Conservation (phyloP, 331 rosid species). For the Saraca asoca region DNA sequence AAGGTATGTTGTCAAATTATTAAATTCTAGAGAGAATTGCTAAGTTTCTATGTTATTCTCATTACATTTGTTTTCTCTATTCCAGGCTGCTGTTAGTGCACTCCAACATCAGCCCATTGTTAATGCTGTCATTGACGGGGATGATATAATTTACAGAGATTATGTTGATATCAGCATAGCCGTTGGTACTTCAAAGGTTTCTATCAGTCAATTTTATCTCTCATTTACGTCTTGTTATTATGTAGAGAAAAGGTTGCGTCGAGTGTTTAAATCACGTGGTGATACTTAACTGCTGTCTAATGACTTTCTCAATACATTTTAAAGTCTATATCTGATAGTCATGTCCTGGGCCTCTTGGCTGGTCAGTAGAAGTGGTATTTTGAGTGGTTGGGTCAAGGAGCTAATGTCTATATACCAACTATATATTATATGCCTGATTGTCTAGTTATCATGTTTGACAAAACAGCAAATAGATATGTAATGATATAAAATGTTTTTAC, state of each 20-base stretch:
- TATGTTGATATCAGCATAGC: conserved; percentile 83
- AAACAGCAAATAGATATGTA: neutral
- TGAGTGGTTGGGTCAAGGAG: conserved; percentile 21
- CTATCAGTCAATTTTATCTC: conserved; percentile 27
- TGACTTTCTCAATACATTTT: neutral
- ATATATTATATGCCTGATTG: neutral
- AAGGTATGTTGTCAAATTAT: conserved; percentile 53
- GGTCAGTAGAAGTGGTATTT: conserved; percentile 1
- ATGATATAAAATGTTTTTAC: neutral
- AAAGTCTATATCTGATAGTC: too few species aligned
- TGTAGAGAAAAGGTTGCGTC: too few species aligned
- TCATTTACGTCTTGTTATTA: conserved; percentile 19
- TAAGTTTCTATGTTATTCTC: conserved; percentile 11
- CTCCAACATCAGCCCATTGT: conserved; percentile 81
- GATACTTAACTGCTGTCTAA: conserved; percentile 15
- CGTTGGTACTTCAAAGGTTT: conserved; percentile 82
- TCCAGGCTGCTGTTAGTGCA: conserved; percentile 85
- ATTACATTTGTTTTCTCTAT: conserved; percentile 32
- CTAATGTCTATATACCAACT: conserved; percentile 10
- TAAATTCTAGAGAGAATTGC: conserved; percentile 11
- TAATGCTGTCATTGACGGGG: conserved; percentile 92
- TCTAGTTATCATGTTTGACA: conserved; percentile 2
- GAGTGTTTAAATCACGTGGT: conserved; percentile 1
- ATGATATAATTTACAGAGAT: conserved; percentile 82
- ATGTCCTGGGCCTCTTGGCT: conserved; percentile 5